Base-by-base conservation (phyloP, 306 rosid genomes). In the Gastrolobium bilobum region DNA sequence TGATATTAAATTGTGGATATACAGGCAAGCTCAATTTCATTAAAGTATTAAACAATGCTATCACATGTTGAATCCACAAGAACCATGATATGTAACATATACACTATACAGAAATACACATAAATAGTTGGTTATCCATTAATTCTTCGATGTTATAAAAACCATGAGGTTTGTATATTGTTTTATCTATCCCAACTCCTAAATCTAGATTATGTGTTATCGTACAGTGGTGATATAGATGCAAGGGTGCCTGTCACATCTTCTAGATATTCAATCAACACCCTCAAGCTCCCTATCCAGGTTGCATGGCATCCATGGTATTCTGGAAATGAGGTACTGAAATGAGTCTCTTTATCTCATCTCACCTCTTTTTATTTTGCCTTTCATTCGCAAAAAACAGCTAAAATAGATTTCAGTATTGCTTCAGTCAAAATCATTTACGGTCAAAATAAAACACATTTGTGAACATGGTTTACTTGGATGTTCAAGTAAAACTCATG, bases 301-400 rank as follows among this genome's bases (percentile, higher is more conserved):
- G 67, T 14, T 29, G 11, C 89, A 30, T 90, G 92, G 92, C 80
- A 69, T 47, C 77, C 94, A 4, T 90, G 92, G 92, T 79, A 86
- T 42, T 88, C 78, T 4, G 85, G 82, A 40, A 31, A 42, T 4
- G 86, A 90, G 94, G 90, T 90, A 83, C 59, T 6, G 0, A 73
- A 68, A 33, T 54, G 10, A 14, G 35, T 67, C 37, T 20, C 6
- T 4, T 34, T 15, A 5, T 6, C 48, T 6, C 5, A 14, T 33
- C 7, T 37, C 20, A 37, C 26, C 20, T 7, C 11, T 51, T 68
- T 68, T 33, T 30, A 39, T 5, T 1, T 38, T 26, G 3, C 6
- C 11, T 71, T 4, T 33, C 40, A 29, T 64, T 38, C n/a, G 8
- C 4, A 38, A 7, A 38, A 0, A 39, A 40, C 31, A n/a, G 3